phyloP scores from a whole-genome alignment of 176 grass and related monocot genomes.

The Coix lacrymajobi region DNA sequence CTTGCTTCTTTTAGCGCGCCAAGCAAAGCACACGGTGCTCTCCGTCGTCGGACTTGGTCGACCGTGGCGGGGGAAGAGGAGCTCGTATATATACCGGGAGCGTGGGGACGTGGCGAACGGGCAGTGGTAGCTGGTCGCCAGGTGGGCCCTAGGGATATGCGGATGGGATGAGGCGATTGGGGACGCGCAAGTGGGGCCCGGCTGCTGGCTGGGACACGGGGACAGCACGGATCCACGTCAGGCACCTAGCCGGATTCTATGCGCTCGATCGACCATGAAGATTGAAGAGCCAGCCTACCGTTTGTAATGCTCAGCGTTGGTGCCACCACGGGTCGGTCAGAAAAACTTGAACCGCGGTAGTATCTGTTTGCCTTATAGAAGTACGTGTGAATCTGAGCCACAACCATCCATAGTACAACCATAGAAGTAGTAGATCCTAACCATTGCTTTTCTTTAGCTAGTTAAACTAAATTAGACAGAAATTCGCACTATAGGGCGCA shows the following conservation, averaged over 20 bases:
- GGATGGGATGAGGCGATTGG: conserved; percentile 23
- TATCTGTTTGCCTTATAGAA: no score
- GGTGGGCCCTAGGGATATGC: background rate
- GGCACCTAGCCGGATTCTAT: conserved; percentile 26
- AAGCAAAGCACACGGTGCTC: background rate
- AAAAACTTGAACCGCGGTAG: background rate
- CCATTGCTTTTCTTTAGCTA: no score
- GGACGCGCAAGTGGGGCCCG: background rate
- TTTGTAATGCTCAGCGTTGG: no score
- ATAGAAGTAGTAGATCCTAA: no score
- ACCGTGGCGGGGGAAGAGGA: background rate
- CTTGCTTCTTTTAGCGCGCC: background rate
- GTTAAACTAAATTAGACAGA: no score
- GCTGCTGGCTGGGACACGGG: conserved; percentile 22
- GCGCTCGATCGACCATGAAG: background rate
- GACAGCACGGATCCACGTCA: conserved; percentile 66
- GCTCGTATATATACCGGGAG: conserved; percentile 20
- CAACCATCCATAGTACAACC: no score
- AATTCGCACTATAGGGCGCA: no score
- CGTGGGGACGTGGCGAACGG: conserved; percentile 33
- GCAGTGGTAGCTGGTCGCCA: conserved; percentile 10
- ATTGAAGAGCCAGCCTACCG: no score
- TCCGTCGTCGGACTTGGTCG: background rate
- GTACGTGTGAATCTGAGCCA: no score
- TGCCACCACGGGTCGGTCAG: no score